A percentile compares a stretch with the other conserved stretches of the same genome.
Evolutionary conservation across 2,329 filamentous ascomycete species (phyloP).

Genomic region (Penicillium paneum): DNA sequence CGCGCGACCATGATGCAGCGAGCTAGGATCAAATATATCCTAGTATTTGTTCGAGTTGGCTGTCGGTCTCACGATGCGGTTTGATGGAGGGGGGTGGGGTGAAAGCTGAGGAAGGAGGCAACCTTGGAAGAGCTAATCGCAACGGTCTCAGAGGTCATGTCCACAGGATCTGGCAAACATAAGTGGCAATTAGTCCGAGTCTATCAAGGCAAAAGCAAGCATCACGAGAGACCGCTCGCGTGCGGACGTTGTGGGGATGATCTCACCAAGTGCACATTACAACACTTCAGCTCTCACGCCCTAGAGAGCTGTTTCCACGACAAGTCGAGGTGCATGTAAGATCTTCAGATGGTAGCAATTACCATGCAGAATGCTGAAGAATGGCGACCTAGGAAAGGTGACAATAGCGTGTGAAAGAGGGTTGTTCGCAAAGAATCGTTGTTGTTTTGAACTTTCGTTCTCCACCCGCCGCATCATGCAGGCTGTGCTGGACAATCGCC

Average conservation of each 20-base stretch:
- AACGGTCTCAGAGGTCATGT: conserved; percentile 33
- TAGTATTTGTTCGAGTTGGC: conserved; percentile 12
- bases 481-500: conserved; percentile 31
- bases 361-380: not conserved
- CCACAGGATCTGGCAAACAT: conserved; percentile 23
- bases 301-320: conserved; percentile 9
- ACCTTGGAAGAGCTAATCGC: conserved; percentile 25
- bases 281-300: conserved; percentile 28
- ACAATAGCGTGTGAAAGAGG: conserved; percentile 5
- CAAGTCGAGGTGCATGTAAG: conserved; percentile 11
- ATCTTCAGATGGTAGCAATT: not conserved
- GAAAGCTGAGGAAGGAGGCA: conserved; percentile 29
- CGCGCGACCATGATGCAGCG: conserved; percentile 39
- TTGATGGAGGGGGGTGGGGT: conserved; percentile 22
- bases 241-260: conserved; percentile 16
- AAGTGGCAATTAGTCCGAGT: conserved; percentile 13
- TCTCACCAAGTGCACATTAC: conserved; percentile 27
- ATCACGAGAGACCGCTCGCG: conserved; percentile 12
- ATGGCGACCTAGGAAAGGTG: not conserved
- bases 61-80: conserved; percentile 20
- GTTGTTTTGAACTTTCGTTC: conserved; percentile 39
- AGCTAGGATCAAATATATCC: not conserved
- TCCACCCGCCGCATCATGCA: conserved; percentile 38
- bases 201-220: conserved; percentile 10
- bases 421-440: conserved; percentile 12